These are phyloP conservation scores for Clavispora santaluciae DNA, from an alignment of 805 yeast species.

Conservation along the genomic window DNA sequence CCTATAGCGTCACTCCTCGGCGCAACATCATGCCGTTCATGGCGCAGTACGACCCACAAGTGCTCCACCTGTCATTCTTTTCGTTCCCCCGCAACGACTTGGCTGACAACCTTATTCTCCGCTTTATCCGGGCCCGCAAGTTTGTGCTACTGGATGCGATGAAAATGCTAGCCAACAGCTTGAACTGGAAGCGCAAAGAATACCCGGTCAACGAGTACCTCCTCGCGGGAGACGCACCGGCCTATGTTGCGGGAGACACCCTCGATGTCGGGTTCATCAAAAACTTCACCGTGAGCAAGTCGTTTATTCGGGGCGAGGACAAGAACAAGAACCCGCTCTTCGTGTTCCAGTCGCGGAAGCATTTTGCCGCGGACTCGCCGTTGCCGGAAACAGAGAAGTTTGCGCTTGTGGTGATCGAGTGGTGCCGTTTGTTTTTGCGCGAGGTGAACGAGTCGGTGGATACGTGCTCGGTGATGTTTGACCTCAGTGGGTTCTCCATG, in stretches of 20 bases:
- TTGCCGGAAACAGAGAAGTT: constrained; percentile 69
- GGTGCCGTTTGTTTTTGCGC: constrained; percentile 47
- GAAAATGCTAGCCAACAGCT: constrained; percentile 65
- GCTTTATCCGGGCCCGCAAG: constrained; percentile 84
- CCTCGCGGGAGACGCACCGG: constrained; percentile 67
- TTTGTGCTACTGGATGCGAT: constrained; percentile 69
- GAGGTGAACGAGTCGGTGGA: constrained; percentile 64
- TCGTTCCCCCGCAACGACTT: constrained; percentile 65
- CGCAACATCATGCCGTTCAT: constrained; percentile 46
- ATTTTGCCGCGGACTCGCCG: constrained; percentile 46
- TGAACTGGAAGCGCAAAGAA: constrained; percentile 69
- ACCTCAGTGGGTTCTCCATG: constrained; percentile 78
- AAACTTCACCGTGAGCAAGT: constrained; percentile 64
- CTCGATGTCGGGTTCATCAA: constrained; percentile 41
- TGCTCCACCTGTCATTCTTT: constrained; percentile 51
- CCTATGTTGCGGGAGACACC: constrained; percentile 36
- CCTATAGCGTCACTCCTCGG: constrained; percentile 15
- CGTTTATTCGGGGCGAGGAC: constrained; percentile 73
- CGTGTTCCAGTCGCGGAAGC: constrained; percentile 72
- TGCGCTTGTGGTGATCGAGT: constrained; percentile 74
- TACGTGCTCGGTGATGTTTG: constrained; percentile 80
- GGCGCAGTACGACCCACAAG: constrained; percentile 47
- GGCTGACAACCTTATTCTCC: constrained; percentile 71
- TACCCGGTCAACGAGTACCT: constrained; percentile 52
- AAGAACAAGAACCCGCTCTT: constrained; percentile 73